Evolutionary conservation across 495 filamentous ascomycete species (phyloP).

Genomic region (Trichocladium uniseriatum): DNA sequence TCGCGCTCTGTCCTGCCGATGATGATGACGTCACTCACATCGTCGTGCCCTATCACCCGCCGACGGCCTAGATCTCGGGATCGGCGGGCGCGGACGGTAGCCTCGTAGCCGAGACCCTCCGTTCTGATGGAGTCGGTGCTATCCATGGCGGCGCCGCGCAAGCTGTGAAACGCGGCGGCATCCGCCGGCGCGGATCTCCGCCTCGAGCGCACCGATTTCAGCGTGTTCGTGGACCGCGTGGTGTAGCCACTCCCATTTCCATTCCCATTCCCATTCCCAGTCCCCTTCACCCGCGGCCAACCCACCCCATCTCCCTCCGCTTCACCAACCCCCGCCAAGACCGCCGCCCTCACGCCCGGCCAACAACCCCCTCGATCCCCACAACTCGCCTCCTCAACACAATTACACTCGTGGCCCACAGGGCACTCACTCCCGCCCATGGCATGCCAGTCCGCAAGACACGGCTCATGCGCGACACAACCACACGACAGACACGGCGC

Average conservation of each 20-base stretch:
- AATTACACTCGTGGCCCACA: slow-evolving; percentile 41
- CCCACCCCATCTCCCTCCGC: not conserved
- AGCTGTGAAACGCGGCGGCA: slow-evolving; percentile 10
- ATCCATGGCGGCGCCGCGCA: slow-evolving; percentile 11
- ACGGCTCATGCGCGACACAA: slow-evolving; percentile 48
- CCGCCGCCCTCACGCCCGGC: slow-evolving; percentile 18
- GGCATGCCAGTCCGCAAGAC: slow-evolving; percentile 44
- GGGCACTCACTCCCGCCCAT: slow-evolving; percentile 39
- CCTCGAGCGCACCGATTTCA: slow-evolving; percentile 1
- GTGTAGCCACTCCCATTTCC: not conserved
- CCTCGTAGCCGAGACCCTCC: not conserved
- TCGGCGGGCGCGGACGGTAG: not conserved
- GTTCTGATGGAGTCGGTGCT: not conserved
- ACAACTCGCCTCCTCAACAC: slow-evolving; percentile 32
- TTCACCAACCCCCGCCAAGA: not conserved
- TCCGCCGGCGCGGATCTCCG: slow-evolving; percentile 21
- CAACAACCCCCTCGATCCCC: slow-evolving; percentile 37
- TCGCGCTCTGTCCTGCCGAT: slow-evolving; percentile 30
- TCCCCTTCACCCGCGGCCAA: not conserved
- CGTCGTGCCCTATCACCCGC: not conserved
- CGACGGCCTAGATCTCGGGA: not conserved
- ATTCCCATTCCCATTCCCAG: not conserved
- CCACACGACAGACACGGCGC: slow-evolving; percentile 51
- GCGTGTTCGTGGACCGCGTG: not conserved
- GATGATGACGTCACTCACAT: slow-evolving; percentile 10